Evolutionary conservation across 176 grass and related monocot genomes (phyloP).

Genomic region (Carex littledalei): DNA sequence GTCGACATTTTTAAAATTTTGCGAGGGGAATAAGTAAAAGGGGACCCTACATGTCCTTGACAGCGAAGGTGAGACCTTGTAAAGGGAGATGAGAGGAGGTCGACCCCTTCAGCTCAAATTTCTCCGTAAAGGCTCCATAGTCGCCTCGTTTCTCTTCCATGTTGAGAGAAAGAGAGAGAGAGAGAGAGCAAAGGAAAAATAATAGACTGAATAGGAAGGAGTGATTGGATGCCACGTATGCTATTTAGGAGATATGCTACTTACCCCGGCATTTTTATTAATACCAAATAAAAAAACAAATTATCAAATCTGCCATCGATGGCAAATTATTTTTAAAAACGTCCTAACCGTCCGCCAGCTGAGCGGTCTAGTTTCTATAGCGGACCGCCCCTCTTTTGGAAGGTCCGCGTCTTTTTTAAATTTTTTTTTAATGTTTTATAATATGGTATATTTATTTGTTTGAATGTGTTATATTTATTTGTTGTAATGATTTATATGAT

Average conservation of each 20-base stretch:
- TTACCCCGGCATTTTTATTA: too few species aligned
- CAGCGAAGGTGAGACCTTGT: constrained; percentile 45
- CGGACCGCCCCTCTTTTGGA: too few species aligned
- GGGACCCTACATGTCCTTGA: constrained; percentile 48
- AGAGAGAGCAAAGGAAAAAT: neutral
- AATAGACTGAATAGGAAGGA: neutral
- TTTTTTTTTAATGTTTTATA: too few species aligned
- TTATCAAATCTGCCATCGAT: too few species aligned
- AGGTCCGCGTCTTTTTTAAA: too few species aligned
- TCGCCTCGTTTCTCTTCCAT: constrained; percentile 30
- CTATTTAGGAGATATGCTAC: constrained; percentile 9
- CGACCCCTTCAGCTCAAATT: constrained; percentile 23
- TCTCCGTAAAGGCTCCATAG: constrained; percentile 45
- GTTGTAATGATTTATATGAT: too few species aligned
- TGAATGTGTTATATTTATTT: too few species aligned
- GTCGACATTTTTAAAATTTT: constrained; percentile 16
- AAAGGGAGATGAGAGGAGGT: constrained; percentile 24
- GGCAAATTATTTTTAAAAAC: too few species aligned
- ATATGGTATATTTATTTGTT: too few species aligned
- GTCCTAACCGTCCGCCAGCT: too few species aligned
- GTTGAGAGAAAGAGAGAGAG: neutral
- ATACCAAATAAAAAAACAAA: too few species aligned
- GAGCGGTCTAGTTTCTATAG: too few species aligned
- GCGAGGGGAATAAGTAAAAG: neutral
- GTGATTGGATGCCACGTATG: neutral